These are phyloP conservation scores for Cryptococcus sp. DNA, from an alignment of 1,284 basidiomycete genomes.

Conservation along the genomic window DNA sequence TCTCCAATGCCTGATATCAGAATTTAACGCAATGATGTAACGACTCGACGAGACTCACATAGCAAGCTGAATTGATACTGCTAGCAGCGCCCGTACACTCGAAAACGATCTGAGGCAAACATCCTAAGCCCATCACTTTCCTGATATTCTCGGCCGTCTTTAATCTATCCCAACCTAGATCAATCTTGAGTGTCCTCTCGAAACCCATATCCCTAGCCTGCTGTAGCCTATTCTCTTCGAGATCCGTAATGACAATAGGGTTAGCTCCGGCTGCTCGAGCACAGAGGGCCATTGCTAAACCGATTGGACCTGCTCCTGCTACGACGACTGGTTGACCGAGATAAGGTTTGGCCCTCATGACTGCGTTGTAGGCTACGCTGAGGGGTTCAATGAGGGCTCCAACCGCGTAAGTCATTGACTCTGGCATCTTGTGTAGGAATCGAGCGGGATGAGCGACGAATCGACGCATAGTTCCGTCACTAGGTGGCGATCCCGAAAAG, in stretches of 20 bases:
- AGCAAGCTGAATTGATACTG: constrained; percentile 35
- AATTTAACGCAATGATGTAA: not conserved
- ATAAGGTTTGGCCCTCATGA: constrained; percentile 39
- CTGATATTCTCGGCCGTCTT: constrained; percentile 23
- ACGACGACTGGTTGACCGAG: constrained; percentile 38
- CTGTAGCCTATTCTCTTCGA: constrained; percentile 40
- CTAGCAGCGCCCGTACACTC: constrained; percentile 47
- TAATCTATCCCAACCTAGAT: constrained; percentile 18
- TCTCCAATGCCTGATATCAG: constrained; percentile 21
- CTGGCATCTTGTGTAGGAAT: constrained; percentile 48
- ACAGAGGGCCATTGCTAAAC: constrained; percentile 45
- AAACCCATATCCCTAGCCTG: constrained; percentile 44
- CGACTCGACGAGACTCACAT: constrained; percentile 28
- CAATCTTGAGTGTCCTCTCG: constrained; percentile 26
- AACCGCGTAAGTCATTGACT: constrained; percentile 43
- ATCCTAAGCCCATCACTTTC: constrained; percentile 18
- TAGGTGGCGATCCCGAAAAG: constrained; percentile 37
- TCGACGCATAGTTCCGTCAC: constrained; percentile 37
- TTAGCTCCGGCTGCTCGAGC: constrained; percentile 47
- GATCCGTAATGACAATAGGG: constrained; percentile 48
- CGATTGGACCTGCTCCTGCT: constrained; percentile 44
- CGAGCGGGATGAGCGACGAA: constrained; percentile 48
- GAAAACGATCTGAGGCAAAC: constrained; percentile 31
- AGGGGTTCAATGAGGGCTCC: constrained; percentile 48
- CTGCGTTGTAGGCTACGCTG: constrained; percentile 43